These are phyloP conservation scores for Marasmius fiardii DNA, from an alignment of 1,284 basidiomycete species.

Conservation along the genomic window DNA sequence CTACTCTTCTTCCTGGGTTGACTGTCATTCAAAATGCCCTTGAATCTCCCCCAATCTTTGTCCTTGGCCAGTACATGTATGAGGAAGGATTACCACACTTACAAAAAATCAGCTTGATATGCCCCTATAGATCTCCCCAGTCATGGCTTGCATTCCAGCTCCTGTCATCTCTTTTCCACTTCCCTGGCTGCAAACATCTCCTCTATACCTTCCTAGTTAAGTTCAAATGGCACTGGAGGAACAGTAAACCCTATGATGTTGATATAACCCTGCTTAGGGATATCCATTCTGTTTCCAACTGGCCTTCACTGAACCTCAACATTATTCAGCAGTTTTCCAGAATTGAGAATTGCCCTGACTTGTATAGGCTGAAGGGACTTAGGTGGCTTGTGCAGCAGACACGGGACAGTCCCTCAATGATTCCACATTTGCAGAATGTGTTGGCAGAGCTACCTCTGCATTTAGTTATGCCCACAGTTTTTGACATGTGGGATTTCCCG, in stretches of 20 bases:
- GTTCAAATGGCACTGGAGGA: background rate
- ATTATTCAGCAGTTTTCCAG: background rate
- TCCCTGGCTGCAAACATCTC: background rate
- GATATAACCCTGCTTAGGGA: background rate
- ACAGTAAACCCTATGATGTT: too few species aligned
- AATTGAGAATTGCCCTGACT: background rate
- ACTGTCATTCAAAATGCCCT: too few species aligned
- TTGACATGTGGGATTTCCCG: too few species aligned
- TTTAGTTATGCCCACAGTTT: background rate
- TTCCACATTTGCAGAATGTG: background rate
- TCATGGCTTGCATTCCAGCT: background rate
- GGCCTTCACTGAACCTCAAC: background rate
- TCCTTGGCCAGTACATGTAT: too few species aligned
- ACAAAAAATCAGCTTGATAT: background rate
- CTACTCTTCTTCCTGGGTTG: background rate
- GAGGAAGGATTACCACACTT: background rate
- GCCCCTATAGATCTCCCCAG: background rate
- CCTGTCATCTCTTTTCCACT: background rate
- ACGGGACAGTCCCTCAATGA: background rate
- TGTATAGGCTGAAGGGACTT: background rate
- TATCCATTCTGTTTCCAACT: background rate
- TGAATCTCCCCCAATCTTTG: background rate
- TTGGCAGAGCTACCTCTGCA: background rate
- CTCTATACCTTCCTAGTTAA: too few species aligned
- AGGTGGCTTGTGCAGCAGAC: background rate